phyloP scores from a whole-genome alignment of 2,329 filamentous ascomycete genomes.

The Aspergillus spinulosporus region DNA sequence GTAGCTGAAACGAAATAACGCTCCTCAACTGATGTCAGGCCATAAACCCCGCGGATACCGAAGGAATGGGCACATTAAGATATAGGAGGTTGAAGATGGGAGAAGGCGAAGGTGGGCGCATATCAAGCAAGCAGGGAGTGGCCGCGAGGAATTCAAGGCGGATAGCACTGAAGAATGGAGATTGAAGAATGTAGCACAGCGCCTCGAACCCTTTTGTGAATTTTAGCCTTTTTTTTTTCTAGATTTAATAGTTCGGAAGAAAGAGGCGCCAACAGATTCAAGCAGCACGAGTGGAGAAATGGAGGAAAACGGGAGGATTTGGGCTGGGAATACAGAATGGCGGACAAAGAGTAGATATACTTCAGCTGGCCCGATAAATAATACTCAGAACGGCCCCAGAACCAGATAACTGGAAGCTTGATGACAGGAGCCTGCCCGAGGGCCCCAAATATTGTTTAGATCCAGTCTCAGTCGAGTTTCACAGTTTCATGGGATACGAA shows the following conservation, averaged over 20 bases:
- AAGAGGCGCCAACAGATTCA: constrained; percentile 6
- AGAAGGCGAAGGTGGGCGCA: constrained; percentile 18
- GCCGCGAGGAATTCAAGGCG: constrained; percentile 12
- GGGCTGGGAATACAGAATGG: constrained; percentile 1
- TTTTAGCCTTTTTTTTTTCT: constrained; percentile 6
- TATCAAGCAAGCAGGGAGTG: constrained; percentile 20
- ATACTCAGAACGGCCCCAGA: background rate
- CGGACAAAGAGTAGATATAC: background rate
- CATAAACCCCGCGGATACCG: constrained; percentile 10
- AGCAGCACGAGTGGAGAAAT: constrained; percentile 4
- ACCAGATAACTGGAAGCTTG: background rate
- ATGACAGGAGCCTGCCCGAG: constrained; percentile 4
- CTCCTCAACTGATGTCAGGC: constrained; percentile 4
- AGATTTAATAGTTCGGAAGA: constrained; percentile 13
- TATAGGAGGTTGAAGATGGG: constrained; percentile 9
- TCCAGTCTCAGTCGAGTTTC: background rate
- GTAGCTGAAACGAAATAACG: background rate
- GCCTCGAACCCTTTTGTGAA: constrained; percentile 6
- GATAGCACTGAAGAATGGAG: constrained; percentile 21
- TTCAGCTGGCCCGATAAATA: background rate
- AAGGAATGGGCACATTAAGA: constrained; percentile 16
- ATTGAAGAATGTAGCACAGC: constrained; percentile 24
- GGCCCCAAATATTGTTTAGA: background rate
- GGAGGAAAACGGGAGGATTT: background rate
- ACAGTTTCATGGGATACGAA: constrained; percentile 8